Conservation (phyloP, 2,329 filamentous ascomycete genomes). For the Cladobotryum protrusum region DNA sequence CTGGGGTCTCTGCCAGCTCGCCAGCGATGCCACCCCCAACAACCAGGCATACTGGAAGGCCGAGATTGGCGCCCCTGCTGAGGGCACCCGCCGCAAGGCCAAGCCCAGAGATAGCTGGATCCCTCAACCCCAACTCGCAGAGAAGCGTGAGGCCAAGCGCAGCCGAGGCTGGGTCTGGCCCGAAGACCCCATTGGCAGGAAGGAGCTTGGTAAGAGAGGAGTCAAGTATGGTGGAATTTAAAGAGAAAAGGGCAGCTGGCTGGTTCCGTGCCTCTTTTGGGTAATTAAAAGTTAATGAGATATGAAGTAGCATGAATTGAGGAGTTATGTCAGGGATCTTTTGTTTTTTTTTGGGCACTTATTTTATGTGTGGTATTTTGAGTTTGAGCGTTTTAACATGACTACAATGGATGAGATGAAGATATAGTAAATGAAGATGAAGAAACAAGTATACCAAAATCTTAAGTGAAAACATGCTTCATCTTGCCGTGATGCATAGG, state of each 20-base stretch:
- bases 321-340: background rate
- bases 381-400: too few relatives aligned
- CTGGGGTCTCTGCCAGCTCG: slow-evolving; percentile 71
- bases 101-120: slow-evolving; percentile 69
- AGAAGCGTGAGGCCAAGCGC: slow-evolving; percentile 72
- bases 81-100: slow-evolving; percentile 64
- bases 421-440: too few relatives aligned
- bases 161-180: slow-evolving; percentile 69
- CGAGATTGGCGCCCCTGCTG: slow-evolving; percentile 69
- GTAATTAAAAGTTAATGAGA: background rate
- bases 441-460: too few relatives aligned
- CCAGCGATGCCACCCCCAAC: slow-evolving; percentile 46
- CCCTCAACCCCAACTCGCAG: slow-evolving; percentile 62
- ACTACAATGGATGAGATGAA: too few relatives aligned
- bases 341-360: background rate
- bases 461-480: background rate
- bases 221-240: slow-evolving; percentile 45
- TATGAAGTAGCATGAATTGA: too few relatives aligned
- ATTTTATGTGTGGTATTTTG: too few relatives aligned
- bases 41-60: slow-evolving; percentile 59
- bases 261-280: background rate
- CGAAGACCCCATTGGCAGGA: slow-evolving; percentile 64
- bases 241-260: background rate
- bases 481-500: background rate
- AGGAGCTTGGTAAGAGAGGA: slow-evolving; percentile 63